Evolutionary conservation across 768 basidiomycete species (phyloP), one percentile per base, ranked within the genome.

Genomic region (Amylocystis lapponica): DNA sequence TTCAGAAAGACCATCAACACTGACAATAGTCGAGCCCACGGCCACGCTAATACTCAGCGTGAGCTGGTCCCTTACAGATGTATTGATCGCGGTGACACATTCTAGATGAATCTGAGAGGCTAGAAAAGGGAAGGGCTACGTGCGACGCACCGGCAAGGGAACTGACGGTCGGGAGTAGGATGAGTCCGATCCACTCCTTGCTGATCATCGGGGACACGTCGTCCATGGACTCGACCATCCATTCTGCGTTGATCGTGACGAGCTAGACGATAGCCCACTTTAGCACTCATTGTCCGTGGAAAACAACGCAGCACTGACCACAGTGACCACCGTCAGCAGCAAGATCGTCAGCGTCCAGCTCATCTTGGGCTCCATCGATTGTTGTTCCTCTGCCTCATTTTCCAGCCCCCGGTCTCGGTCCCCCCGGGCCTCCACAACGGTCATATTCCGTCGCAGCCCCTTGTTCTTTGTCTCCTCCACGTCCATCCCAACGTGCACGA

Each of bases 121-220:
- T n/a, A n/a, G n/a, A n/a, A n/a, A n/a, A n/a, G n/a, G n/a, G n/a
- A n/a, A n/a, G n/a, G n/a, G n/a, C n/a, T n/a, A n/a, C n/a, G n/a
- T n/a, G n/a, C 13, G 16, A n/a, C 64, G 32, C 35, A 84, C 86
- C 86, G 57, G 88, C 84, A 26, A 90, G 70, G 12, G 83, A 84
- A 26, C 79, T 84, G 30, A 94, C 84, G 14, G 83, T 81, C 3
- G 94, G 94, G 9, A 97, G 74, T 12, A 98, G 59, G 52, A 98
- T 90, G 27, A 97, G 66, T 13, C 83, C 92, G 45, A 94, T 74
- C 82, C 90, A 98, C 60, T 92, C 86, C 50, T 87, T 86, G 56
- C 79, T 83, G 48, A 98, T 78, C 10, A 46, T 70, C 16, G 56
- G 64, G 1, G 84, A 83, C 41, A 95, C 69, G 29, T 79, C 81